Base-by-base conservation (phyloP, 2,329 filamentous ascomycete species). In the Aspergillus oerlinghausenensis region DNA sequence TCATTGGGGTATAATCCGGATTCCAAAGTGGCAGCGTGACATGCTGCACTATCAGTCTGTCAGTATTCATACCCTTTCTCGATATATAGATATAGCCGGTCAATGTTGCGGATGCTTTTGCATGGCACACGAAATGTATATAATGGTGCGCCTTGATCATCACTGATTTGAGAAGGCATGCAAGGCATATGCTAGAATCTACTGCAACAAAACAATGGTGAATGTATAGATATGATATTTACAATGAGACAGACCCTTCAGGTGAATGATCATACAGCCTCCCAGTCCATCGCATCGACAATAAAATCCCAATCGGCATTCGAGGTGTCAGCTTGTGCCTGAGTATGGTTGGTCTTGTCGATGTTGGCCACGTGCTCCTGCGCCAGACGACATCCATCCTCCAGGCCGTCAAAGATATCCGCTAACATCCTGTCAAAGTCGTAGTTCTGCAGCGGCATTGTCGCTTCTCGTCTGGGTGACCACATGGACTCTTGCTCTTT, bases 251-350 rank as follows among this genome's bases (percentile, higher is more conserved):
- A n/a, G 32, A 38, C 32, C 32, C 14, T 3, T 26, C 9, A 6
- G 14, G 11, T 1, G 23, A 7, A 23, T 19, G 11, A 23, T 65
- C 57, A 72, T 40, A 73, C 65, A 47, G 70, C 68, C 65, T 84
- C 79, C 82, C 81, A 84, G 57, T 84, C 82, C 82, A 84, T 85
- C 1, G 81, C 82, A 59, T 84, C 82, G 2, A 82, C 78, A 70
- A 85, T 83, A 56, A 84, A 84, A 26, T 76, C 78, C 80, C 81
- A 85, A 56, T 80, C 77, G 8, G 75, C 74, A 55, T 79, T 76
- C 17, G 75, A 68, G 26, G 58, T 49, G 14, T 51, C 58, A n/a
- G 51, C 50, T 11, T 51, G 60, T 6, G 26, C 60, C 11, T 56
- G 50, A 1, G 25, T 19, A 11, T 62, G 58, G 21, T 54, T 63